Percentiles rank a stretch among this genome's conserved stretches.
Evolutionary conservation across 345 rosid genomes (phyloP).

Genomic region (Eucalyptus decipiens): DNA sequence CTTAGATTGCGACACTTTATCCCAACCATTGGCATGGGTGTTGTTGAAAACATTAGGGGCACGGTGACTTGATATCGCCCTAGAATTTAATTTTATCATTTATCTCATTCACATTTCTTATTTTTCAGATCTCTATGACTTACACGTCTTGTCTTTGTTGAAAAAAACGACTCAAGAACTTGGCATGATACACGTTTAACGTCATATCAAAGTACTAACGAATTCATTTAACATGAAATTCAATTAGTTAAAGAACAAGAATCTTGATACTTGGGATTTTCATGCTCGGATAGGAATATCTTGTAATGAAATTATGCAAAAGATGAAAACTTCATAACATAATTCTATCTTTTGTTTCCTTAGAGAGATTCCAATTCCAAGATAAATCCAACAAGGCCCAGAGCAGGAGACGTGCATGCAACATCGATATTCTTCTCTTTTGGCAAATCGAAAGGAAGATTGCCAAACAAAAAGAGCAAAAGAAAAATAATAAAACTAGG

Average conservation of each 20-base stretch:
- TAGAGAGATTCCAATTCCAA: background rate
- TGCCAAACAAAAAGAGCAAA: background rate
- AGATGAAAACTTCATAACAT: accelerated
- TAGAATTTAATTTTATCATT: too few relatives aligned
- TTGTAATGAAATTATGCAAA: background rate
- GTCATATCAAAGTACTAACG: accelerated
- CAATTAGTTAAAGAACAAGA: background rate
- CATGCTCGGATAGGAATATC: background rate
- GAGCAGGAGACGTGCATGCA: background rate
- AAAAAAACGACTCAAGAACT: background rate
- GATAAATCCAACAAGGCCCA: background rate
- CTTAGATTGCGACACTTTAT: background rate
- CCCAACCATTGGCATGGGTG: background rate
- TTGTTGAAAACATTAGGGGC: background rate
- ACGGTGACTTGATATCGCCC: accelerated
- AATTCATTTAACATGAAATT: background rate
- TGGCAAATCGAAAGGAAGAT: background rate
- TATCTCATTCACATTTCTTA: background rate
- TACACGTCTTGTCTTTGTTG: background rate
- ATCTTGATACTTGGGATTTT: background rate
- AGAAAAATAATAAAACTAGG: background rate
- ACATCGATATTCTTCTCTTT: background rate
- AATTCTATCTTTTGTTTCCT: background rate
- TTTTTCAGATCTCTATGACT: background rate
- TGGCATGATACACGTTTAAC: background rate